Evolutionary conservation across 768 basidiomycete species (phyloP).

Genomic region (Pisolithus orientalis): DNA sequence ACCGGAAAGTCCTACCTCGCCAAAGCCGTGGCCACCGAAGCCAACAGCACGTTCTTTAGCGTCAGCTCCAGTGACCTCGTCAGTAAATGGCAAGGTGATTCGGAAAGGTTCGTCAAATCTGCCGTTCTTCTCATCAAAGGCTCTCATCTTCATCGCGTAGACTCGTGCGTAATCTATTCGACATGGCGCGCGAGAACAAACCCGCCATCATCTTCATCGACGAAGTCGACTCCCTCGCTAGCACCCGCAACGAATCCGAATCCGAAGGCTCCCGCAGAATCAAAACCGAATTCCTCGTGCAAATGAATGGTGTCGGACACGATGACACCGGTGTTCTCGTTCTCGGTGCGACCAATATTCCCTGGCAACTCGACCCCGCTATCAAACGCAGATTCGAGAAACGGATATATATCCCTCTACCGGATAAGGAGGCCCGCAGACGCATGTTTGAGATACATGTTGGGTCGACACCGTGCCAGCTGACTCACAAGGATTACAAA

Average conservation of each 20-base stretch:
- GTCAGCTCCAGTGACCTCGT: constrained; percentile 94
- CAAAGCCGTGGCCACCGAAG: constrained; percentile 98
- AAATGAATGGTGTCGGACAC: constrained; percentile 98
- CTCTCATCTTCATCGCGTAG: constrained; percentile 20
- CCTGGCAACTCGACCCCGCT: constrained; percentile 95
- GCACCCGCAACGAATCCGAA: constrained; percentile 93
- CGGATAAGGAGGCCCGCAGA: constrained; percentile 84
- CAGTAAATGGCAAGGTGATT: constrained; percentile 99
- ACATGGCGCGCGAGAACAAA: constrained; percentile 92
- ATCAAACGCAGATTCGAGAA: constrained; percentile 99
- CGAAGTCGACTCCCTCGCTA: constrained; percentile 94
- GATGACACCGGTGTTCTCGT: constrained; percentile 96
- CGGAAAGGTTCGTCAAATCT: constrained; percentile 65
- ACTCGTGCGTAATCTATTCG: constrained; percentile 92
- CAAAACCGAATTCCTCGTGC: constrained; percentile 96
- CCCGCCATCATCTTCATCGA: constrained; percentile 99
- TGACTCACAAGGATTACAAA: constrained; percentile 73
- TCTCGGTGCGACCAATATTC: constrained; percentile 96
- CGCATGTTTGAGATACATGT: constrained; percentile 98
- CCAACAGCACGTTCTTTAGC: constrained; percentile 98
- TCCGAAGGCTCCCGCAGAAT: constrained; percentile 95
- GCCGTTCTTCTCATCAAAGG: not conserved
- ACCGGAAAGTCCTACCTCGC: constrained; percentile 97
- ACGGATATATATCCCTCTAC: constrained; percentile 96
- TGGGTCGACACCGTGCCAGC: constrained; percentile 84